These are phyloP conservation scores for Curvularia verruculosa DNA, from an alignment of 2,329 filamentous ascomycete genomes.

Conservation along the genomic window DNA sequence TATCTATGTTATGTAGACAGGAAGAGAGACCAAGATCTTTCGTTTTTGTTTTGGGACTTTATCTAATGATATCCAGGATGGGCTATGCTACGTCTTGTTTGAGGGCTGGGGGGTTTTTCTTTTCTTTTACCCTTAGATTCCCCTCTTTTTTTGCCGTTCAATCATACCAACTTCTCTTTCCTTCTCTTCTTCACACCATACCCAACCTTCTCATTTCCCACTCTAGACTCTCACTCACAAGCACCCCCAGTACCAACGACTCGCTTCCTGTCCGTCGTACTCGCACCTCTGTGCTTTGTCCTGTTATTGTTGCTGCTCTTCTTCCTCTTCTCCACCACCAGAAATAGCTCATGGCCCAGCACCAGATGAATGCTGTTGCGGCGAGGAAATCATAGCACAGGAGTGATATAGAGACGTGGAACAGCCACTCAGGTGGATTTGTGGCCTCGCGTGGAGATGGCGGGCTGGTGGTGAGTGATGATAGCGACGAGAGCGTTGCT, in stretches of 20 bases:
- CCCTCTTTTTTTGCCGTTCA: too few species aligned
- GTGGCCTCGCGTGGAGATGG: background rate
- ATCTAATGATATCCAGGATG: background rate
- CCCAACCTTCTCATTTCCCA: constrained; percentile 36
- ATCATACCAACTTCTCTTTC: too few species aligned
- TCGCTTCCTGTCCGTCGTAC: constrained; percentile 1
- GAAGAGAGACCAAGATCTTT: background rate
- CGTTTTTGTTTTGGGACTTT: background rate
- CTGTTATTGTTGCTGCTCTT: too few species aligned
- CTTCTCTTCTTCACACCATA: constrained; percentile 17
- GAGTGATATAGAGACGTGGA: constrained; percentile 19
- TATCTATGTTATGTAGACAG: too few species aligned
- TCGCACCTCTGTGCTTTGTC: background rate
- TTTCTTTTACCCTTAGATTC: too few species aligned
- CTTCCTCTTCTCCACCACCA: constrained; percentile 13
- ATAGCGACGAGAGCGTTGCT: background rate
- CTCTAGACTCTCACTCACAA: constrained; percentile 19
- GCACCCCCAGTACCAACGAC: background rate
- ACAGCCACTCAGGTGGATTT: constrained; percentile 10
- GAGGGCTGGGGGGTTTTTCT: too few species aligned
- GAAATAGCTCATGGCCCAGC: constrained; percentile 15
- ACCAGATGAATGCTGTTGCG: constrained; percentile 19
- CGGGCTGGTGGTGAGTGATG: background rate
- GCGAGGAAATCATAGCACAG: constrained; percentile 28
- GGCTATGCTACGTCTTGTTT: background rate